Evolutionary conservation across 2,329 filamentous ascomycete species (phyloP).

Genomic region (Phaeosphaeria sp.): DNA sequence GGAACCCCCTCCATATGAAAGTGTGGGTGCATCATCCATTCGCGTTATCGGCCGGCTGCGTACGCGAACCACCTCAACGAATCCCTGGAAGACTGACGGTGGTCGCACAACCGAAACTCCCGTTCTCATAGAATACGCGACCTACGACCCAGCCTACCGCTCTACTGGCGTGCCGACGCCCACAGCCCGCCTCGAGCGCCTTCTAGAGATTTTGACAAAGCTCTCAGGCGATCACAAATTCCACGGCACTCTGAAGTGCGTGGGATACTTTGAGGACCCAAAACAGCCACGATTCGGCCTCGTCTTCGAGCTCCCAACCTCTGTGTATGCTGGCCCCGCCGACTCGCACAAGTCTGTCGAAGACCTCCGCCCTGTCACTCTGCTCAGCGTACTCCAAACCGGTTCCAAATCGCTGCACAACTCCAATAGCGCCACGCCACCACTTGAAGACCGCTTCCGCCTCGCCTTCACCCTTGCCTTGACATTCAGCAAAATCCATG

Average conservation of each 20-base stretch:
- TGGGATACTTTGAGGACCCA: slow-evolving; percentile 77
- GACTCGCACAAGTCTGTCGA: slow-evolving; percentile 60
- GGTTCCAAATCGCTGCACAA: slow-evolving; percentile 53
- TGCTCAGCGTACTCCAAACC: slow-evolving; percentile 57
- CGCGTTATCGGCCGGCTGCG: slow-evolving; percentile 55
- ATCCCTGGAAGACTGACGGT: slow-evolving; percentile 48
- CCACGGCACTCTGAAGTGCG: slow-evolving; percentile 61
- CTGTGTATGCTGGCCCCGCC: slow-evolving; percentile 52
- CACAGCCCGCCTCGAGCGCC: slow-evolving; percentile 52
- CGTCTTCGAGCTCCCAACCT: slow-evolving; percentile 74
- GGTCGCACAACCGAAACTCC: slow-evolving; percentile 53
- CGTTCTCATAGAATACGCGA: slow-evolving; percentile 74
- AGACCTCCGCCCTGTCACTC: slow-evolving; percentile 51
- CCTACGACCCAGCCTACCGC: slow-evolving; percentile 56
- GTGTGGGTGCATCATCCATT: slow-evolving; percentile 53
- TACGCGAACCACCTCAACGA: slow-evolving; percentile 42
- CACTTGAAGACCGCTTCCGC: slow-evolving; percentile 77
- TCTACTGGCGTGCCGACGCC: slow-evolving; percentile 56
- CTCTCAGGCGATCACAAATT: slow-evolving; percentile 42
- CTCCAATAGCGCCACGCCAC: slow-evolving; percentile 51
- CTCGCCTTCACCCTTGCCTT: slow-evolving; percentile 75
- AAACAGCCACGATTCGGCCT: slow-evolving; percentile 73
- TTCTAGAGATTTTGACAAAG: slow-evolving; percentile 43
- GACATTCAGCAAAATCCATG: slow-evolving; percentile 76
- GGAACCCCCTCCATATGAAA: slow-evolving; percentile 58